Evolutionary conservation across 768 basidiomycete species (phyloP), one percentile per base, ranked within the genome.

Genomic region (Boletellus emodensis): DNA sequence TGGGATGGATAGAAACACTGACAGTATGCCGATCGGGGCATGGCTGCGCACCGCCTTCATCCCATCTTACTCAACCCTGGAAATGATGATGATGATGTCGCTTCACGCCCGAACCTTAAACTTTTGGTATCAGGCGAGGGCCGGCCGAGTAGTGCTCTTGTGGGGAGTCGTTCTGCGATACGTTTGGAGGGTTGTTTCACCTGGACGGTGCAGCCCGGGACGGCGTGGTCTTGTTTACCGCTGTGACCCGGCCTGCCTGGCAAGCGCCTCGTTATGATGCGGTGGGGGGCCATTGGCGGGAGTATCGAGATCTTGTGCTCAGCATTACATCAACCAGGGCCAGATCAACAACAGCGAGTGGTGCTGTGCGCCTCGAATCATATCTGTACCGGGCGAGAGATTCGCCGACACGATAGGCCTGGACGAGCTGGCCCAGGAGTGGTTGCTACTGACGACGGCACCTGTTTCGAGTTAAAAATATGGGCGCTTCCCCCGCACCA

Each of bases 391-490:
- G 24, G 24, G 24, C 24, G 24, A 4, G 28, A 28, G 9, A 28
- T 9, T 28, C 28, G 28, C 28, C 28, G 9, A 15, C 10, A 20
- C 20, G 20, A 20, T 20, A 20, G 20, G 20, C 20, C 20, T 20
- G 20, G 20, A 20, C 20, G 20, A 22, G 38, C 6, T 24, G 39
- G 13, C 39, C 14, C 28, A 15, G 26, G 11, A 10, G 30, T 11
- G 32, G 42, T 44, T 22, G 42, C 20, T 32, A 44, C 18, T 5
- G 30, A 30, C 30, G 30, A 47, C 61, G 59, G 57, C 50, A 57
- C 34, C 40, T 49, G 42, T 60, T 38, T 48, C 35, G 20, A 22
- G 40, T 41, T 52, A 53, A 47, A 56, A 55, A 52, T 53, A 55
- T 49, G 61, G 44, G 46, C 51, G 24, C 37, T 44, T 39, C 46